phyloP scores from a whole-genome alignment of 805 yeast genomes.

The Metschnikowia orientalis region DNA sequence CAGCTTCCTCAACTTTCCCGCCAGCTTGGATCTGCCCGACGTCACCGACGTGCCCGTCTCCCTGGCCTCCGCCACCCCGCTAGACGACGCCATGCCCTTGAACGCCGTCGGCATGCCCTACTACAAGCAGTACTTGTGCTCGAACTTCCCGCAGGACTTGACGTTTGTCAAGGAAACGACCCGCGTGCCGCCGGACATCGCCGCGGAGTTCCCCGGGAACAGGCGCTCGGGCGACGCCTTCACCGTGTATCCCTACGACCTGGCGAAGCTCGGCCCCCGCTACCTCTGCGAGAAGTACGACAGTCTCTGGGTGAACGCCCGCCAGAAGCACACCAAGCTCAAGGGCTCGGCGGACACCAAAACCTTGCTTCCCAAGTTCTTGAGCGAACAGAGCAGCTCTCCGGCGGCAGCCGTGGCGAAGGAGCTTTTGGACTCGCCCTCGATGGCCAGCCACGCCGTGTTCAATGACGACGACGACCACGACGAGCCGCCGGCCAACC shows the following conservation, averaged over 20 bases:
- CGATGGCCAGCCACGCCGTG: slow-evolving; percentile 7
- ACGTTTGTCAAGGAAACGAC: slow-evolving; percentile 59
- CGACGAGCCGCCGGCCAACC: slow-evolving; percentile 12
- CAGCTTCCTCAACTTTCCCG: slow-evolving; percentile 36
- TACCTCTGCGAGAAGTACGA: slow-evolving; percentile 44
- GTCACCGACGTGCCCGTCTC: slow-evolving; percentile 22
- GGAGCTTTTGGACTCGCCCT: slow-evolving; percentile 11
- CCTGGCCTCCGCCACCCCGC: slow-evolving; percentile 23
- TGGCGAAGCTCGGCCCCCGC: slow-evolving; percentile 52
- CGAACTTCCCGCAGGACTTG: slow-evolving; percentile 71
- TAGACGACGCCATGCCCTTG: slow-evolving; percentile 53
- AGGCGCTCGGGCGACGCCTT: slow-evolving; percentile 15
- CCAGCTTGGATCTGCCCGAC: slow-evolving; percentile 52
- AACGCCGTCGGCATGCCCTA: slow-evolving; percentile 81
- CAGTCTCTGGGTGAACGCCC: slow-evolving; percentile 22
- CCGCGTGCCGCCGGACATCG: slow-evolving; percentile 52
- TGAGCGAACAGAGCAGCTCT: slow-evolving; percentile 45
- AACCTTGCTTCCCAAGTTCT: slow-evolving; percentile 45
- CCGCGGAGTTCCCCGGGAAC: slow-evolving; percentile 29
- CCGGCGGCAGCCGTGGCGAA: slow-evolving; percentile 8
- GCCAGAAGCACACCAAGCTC: slow-evolving; percentile 10
- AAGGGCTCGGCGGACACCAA: slow-evolving; percentile 13
- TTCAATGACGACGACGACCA: slow-evolving; percentile 11
- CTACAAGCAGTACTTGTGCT: slow-evolving; percentile 68
- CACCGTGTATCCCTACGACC: slow-evolving; percentile 45